Conservation (phyloP, 1,139 yeast genomes). For the Lodderomyces margitis region DNA sequence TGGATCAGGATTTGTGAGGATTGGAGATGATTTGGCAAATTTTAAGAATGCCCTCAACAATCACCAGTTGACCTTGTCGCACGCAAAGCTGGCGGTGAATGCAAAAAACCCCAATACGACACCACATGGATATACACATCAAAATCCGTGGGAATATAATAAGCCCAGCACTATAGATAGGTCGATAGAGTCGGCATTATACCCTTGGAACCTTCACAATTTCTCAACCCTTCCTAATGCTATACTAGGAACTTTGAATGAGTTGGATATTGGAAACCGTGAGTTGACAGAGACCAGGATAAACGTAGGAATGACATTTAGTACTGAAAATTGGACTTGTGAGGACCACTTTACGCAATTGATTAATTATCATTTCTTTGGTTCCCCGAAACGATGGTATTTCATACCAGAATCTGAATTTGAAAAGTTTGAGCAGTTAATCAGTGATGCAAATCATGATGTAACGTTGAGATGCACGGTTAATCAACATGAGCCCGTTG, state of each 20-base stretch:
- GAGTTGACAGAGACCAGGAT: slow-evolving; percentile 31
- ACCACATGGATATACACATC: not conserved
- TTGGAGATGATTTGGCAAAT: slow-evolving; percentile 16
- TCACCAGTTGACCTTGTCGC: slow-evolving; percentile 12
- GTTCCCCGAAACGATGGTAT: slow-evolving; percentile 76
- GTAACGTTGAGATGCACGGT: slow-evolving; percentile 16
- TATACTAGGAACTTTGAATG: slow-evolving; percentile 38
- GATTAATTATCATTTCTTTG: slow-evolving; percentile 66
- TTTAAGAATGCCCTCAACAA: slow-evolving; percentile 14
- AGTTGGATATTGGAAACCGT: slow-evolving; percentile 41
- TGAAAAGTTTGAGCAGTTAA: slow-evolving; percentile 55
- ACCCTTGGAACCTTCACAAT: slow-evolving; percentile 74
- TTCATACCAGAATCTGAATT: slow-evolving; percentile 71
- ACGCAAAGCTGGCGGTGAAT: slow-evolving; percentile 6
- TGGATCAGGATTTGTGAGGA: slow-evolving; percentile 16
- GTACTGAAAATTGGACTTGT: slow-evolving; percentile 69
- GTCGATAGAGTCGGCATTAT: slow-evolving; percentile 26
- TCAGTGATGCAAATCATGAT: slow-evolving; percentile 18
- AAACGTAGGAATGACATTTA: slow-evolving; percentile 61
- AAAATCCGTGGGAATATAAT: slow-evolving; percentile 17
- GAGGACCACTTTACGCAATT: slow-evolving; percentile 76
- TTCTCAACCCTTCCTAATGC: slow-evolving; percentile 59
- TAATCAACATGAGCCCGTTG: slow-evolving; percentile 19
- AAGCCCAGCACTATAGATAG: slow-evolving; percentile 22
- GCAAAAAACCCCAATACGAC: not conserved